Conservation (phyloP, 2,329 filamentous ascomycete species). For the Exophiala lecanii-corni region DNA sequence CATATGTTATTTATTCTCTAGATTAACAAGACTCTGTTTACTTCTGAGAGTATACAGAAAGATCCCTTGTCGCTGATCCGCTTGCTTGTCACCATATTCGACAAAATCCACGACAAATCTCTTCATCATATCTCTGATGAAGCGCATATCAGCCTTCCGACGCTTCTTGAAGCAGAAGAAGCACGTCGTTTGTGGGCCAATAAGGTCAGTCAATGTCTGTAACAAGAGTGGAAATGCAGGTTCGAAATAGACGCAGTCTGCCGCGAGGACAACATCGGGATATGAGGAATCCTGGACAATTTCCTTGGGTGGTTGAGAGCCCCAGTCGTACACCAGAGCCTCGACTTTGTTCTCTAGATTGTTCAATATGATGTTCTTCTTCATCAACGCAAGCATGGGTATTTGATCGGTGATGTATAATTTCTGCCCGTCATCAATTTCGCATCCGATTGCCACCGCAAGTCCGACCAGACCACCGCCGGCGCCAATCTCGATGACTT, state of each 20-base stretch:
- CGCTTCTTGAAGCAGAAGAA: slow-evolving; percentile 96
- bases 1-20: no score
- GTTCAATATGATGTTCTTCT: slow-evolving; percentile 82
- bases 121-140: slow-evolving; percentile 67
- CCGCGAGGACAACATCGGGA: slow-evolving; percentile 83
- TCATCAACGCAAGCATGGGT: slow-evolving; percentile 81
- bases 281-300: slow-evolving; percentile 18
- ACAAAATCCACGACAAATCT: slow-evolving; percentile 60
- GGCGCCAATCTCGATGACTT: slow-evolving; percentile 74
- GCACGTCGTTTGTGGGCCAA: slow-evolving; percentile 62
- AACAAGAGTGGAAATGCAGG: slow-evolving; percentile 86
- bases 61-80: slow-evolving; percentile 52
- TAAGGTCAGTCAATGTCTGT: slow-evolving; percentile 68
- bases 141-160: slow-evolving; percentile 72
- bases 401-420: slow-evolving; percentile 81
- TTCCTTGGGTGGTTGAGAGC: slow-evolving; percentile 32
- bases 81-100: slow-evolving; percentile 51
- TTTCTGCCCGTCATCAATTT: slow-evolving; percentile 43
- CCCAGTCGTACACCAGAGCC: slow-evolving; percentile 77
- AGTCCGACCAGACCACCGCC: slow-evolving; percentile 81
- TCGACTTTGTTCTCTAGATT: slow-evolving; percentile 58
- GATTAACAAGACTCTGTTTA: no score
- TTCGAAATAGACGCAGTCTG: slow-evolving; percentile 96
- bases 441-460: slow-evolving; percentile 54
- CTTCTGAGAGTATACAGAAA: no score